Evolutionary conservation across 2,329 filamentous ascomycete genomes (phyloP).

Genomic region (Aureobasidium sp.): DNA sequence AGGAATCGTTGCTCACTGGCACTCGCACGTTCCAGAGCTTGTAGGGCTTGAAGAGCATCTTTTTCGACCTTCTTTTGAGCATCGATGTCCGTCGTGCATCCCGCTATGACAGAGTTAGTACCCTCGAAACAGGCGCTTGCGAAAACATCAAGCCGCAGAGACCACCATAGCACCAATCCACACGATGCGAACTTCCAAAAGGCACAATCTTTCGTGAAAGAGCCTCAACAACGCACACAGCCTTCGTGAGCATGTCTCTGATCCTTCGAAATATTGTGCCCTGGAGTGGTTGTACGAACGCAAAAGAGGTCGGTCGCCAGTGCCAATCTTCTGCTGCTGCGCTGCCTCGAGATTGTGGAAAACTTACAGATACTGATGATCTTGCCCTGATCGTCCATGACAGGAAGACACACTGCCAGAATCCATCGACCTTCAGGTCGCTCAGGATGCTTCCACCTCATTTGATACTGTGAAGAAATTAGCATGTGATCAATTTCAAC

Average conservation of each 20-base stretch:
- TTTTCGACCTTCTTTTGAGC: constrained; percentile 22
- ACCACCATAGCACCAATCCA: neutral
- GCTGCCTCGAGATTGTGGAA: no score
- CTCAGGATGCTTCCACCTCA: constrained; percentile 9
- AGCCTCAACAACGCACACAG: no score
- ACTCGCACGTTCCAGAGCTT: constrained; percentile 33
- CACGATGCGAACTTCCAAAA: neutral
- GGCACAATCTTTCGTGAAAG: no score
- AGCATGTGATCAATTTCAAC: neutral
- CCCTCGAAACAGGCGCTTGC: no score
- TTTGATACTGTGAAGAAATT: constrained; percentile 3
- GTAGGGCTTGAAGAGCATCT: constrained; percentile 35
- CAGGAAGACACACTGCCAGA: constrained; percentile 22
- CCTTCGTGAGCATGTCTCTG: no score
- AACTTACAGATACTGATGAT: constrained; percentile 16
- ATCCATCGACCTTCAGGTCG: constrained; percentile 20
- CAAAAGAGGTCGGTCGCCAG: no score
- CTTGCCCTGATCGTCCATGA: constrained; percentile 19
- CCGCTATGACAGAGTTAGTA: constrained; percentile 6
- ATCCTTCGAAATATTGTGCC: no score
- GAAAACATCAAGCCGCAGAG: no score
- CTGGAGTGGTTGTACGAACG: no score
- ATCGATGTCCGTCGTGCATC: constrained; percentile 24
- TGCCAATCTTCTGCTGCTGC: no score
- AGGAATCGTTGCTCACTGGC: constrained; percentile 32